Base-by-base conservation (phyloP, 306 rosid genomes). In the Canavalia ensiformis region DNA sequence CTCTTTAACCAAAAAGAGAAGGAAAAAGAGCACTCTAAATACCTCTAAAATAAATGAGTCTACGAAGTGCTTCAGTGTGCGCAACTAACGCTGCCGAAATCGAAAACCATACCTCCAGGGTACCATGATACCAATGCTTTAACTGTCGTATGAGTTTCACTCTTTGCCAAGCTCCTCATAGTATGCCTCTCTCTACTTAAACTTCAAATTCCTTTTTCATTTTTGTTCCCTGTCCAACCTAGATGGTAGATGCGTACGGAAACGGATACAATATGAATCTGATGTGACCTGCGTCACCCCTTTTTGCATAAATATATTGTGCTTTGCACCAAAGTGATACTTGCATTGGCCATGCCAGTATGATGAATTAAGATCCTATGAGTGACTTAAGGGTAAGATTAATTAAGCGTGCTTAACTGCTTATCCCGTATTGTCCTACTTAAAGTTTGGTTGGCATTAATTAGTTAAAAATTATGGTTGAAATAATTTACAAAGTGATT, bases 221-320 rank as follows among this genome's bases (percentile, higher is more conserved):
- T 41, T 66, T 66, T 4, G 72, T 41, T 66, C n/a, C 71, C 33
- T 35, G 57, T 9, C 50, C 50, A n/a, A 41, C n/a, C 72, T 41
- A 3, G 72, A 51, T 41, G 49, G 47, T 64, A 64, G 69, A n/a
- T 64, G 69, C 49, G 41, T 41, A 4, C 44, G 42, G 44, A 60
- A 60, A 60, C 11, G 68, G 44, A 60, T 60, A 34, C 71, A n/a
- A 39, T 41, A 41, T 65, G 39, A 13, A 39, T 39, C 12, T 65
- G 71, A 65, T 65, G 33, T 39, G 50, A 65, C 50, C 12, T 13
- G 69, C 30, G 2, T 37, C 11, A 39, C 49, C 70, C 70, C 70
- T n/a, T 41, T 28, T 41, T 41, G 6, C 2, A 39, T 2, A 39
- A 58, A 29, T 58, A 58, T 9, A 59, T 18, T 1, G 18, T 55